Percentiles rank a stretch among this genome's conserved stretches.
Conservation (phyloP, 176 grass and related monocot genomes). For the Oryza brachyantha region DNA sequence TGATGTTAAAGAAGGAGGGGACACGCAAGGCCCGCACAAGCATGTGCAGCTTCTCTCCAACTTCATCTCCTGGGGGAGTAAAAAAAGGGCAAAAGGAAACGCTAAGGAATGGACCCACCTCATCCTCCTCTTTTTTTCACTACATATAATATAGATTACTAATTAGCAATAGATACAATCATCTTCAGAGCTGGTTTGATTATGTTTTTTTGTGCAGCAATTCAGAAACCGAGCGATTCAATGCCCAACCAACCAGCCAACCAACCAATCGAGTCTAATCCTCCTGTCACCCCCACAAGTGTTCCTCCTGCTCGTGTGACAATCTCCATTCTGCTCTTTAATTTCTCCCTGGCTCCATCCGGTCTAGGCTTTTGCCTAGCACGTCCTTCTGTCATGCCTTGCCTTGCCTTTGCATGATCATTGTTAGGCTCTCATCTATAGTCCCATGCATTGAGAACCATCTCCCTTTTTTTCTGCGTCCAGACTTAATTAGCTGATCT, state of each 20-base stretch:
- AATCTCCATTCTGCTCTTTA: background rate
- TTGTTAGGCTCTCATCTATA: background rate
- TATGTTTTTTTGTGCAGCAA: background rate
- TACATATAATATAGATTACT: too few species aligned
- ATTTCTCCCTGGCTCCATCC: conserved; percentile 9
- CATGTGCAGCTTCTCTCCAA: conserved; percentile 14
- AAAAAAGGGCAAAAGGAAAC: background rate
- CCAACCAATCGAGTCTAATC: conserved; percentile 1
- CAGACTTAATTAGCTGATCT: background rate
- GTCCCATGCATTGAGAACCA: background rate
- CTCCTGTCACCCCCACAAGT: background rate
- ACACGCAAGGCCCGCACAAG: background rate
- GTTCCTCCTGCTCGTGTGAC: background rate
- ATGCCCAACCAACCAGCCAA: too few species aligned
- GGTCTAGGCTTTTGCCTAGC: conserved; percentile 20
- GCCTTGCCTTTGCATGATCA: background rate
- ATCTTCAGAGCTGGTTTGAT: background rate
- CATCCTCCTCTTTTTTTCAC: background rate
- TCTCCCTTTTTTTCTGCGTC: background rate
- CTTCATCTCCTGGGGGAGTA: background rate
- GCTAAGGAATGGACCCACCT: background rate
- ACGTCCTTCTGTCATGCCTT: conserved; percentile 15
- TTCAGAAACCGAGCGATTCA: conserved; percentile 33
- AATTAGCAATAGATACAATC: background rate
- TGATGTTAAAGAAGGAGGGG: background rate